Evolutionary conservation across 2,329 filamentous ascomycete species (phyloP).

Genomic region (Aspergillus sp.): DNA sequence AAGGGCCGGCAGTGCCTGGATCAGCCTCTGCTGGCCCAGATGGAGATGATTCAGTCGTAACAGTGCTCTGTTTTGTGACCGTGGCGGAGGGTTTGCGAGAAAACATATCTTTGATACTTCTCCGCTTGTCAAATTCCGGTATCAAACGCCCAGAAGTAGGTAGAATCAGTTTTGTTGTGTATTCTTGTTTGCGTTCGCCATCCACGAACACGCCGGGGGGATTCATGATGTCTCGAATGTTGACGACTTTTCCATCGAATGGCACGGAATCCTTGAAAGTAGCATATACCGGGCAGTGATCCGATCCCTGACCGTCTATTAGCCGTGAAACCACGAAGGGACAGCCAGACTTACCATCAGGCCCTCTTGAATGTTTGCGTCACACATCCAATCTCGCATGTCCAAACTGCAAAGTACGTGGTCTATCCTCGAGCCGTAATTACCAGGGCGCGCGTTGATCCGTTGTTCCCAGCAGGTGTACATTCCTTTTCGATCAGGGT

Average conservation of each 20-base stretch:
- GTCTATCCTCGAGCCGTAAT: conserved; percentile 90
- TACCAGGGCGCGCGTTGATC: conserved; percentile 91
- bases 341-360: conserved; percentile 57
- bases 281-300: conserved; percentile 92
- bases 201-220: conserved; percentile 67
- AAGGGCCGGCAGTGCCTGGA: not conserved
- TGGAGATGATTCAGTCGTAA: not conserved
- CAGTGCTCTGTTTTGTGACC: conserved; percentile 11
- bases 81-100: conserved; percentile 52
- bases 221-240: conserved; percentile 75
- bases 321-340: conserved; percentile 7
- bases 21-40: not conserved
- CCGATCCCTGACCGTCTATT: conserved; percentile 64
- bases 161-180: conserved; percentile 63
- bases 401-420: conserved; percentile 81
- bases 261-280: conserved; percentile 64
- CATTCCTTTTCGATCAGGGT: conserved; percentile 81
- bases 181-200: conserved; percentile 66
- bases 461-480: conserved; percentile 97
- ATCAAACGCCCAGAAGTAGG: conserved; percentile 79
- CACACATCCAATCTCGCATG: conserved; percentile 76
- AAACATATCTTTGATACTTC: conserved; percentile 94
- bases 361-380: conserved; percentile 87
- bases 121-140: conserved; percentile 80
- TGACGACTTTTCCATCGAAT: conserved; percentile 48